Base-by-base conservation (phyloP, 2,329 filamentous ascomycete genomes). In the Elsinoe necatrix region DNA sequence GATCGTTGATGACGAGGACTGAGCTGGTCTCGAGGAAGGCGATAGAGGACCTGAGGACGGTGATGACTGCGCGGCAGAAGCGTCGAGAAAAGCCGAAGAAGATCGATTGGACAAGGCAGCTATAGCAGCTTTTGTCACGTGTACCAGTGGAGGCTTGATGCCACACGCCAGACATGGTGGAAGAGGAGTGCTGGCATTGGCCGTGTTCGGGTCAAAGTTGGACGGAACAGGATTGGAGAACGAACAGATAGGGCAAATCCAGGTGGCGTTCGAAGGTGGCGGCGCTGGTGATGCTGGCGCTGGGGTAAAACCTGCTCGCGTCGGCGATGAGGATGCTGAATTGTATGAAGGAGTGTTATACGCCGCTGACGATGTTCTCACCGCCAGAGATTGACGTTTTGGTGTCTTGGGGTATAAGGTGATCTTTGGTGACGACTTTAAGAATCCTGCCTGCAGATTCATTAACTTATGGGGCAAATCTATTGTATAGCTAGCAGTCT, bases 161-260 rank as follows among this genome's bases (percentile, higher is more conserved):
- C 93, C 93, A 68, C 93, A 98, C 4, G 90, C 87, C 55, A 95
- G 76, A 68, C 93, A 98, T 63, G 92, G 89, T 2, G 91, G 87
- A 20, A 95, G 73, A 7, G 85, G 85, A 4, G 87, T 95, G 61
- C 89, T 83, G 18, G 84, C 81, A 60, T 82, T 93, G 7, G 89
- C 89, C 1, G 86, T 84, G 1, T 84, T 79, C 0, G 90, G 87
- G 65, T 97, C 92, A 68, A 97, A 97, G 69, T 95, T 96, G 35
- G 88, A 87, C 0, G 93, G 91, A 1, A 96, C 84, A 0, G 89
- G 86, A 66, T 97, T 97, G 8, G 91, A 92, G 67, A 95, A 95
- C 63, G 87, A 92, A 76, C 92, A 97, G 65, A 97, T 97, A 1
- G 88, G 86, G 73, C 92, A 97, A 18, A 97, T 85, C 92, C 92